Conservation (phyloP, 2,329 filamentous ascomycete genomes). For the Lasiodiplodia gonubiensis region DNA sequence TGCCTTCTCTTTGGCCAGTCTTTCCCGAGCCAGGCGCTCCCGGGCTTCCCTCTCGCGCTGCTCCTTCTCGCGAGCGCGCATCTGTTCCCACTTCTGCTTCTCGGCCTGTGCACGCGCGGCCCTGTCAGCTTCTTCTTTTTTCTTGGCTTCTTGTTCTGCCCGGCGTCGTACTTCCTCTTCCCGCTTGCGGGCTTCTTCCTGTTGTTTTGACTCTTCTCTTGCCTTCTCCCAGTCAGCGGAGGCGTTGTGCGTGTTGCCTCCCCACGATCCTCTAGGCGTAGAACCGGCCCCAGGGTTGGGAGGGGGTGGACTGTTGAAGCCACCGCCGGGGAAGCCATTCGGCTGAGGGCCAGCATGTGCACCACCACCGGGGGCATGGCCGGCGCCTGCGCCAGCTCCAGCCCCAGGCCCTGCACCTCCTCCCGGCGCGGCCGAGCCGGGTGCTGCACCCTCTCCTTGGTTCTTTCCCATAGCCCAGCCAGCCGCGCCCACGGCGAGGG, state of each 20-base stretch:
- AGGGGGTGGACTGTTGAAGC: slow-evolving; percentile 26
- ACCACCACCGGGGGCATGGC: slow-evolving; percentile 36
- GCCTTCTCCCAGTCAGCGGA: slow-evolving; percentile 68
- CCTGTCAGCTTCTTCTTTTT: slow-evolving; percentile 56
- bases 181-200: slow-evolving; percentile 64
- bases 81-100: slow-evolving; percentile 59
- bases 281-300: slow-evolving; percentile 33
- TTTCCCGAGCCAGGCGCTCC: slow-evolving; percentile 52
- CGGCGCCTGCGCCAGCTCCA: slow-evolving; percentile 37
- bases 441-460: slow-evolving; percentile 56
- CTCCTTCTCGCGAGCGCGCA: slow-evolving; percentile 55
- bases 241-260: slow-evolving; percentile 31
- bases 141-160: slow-evolving; percentile 26
- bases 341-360: slow-evolving; percentile 39
- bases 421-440: slow-evolving; percentile 33
- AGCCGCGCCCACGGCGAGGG: slow-evolving; percentile 76
- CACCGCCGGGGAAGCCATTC: slow-evolving; percentile 40
- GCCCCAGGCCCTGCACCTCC: slow-evolving; percentile 37
- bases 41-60: slow-evolving; percentile 55
- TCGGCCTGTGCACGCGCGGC: slow-evolving; percentile 54
- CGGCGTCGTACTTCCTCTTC: slow-evolving; percentile 26
- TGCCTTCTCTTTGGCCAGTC: slow-evolving; percentile 47
- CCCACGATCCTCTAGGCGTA: slow-evolving; percentile 36
- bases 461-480: slow-evolving; percentile 79
- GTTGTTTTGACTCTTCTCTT: slow-evolving; percentile 67